phyloP scores from a whole-genome alignment of 2,329 filamentous ascomycete genomes.

The Aspergillus transmontanensis region DNA sequence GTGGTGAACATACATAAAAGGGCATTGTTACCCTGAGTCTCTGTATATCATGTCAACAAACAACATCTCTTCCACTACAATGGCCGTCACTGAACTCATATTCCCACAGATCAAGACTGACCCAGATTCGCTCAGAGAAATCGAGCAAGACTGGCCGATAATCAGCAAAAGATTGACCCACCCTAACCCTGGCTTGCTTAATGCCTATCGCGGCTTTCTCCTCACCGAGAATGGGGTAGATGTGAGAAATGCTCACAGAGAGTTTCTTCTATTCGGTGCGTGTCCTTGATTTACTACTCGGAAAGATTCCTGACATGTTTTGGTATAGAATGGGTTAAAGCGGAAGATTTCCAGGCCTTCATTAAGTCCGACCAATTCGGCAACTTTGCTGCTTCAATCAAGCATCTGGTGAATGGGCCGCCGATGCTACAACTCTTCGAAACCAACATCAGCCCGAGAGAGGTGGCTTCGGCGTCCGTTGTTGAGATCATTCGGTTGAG shows the following conservation, averaged over 20 bases:
- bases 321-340: not conserved
- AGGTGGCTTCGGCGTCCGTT: not conserved
- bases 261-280: not conserved
- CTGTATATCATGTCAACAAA: not conserved
- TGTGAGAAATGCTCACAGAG: not conserved
- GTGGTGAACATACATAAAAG: not conserved
- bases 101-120: not conserved
- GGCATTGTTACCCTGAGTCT: not conserved
- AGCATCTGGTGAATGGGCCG: not conserved
- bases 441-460: not conserved
- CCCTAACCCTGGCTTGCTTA: not conserved
- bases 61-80: not conserved
- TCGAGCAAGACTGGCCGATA: not conserved
- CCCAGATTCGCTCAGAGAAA: not conserved
- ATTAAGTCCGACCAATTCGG: not conserved
- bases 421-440: not conserved
- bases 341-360: not conserved
- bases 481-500: not conserved
- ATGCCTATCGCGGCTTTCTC: not conserved
- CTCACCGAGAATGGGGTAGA: not conserved
- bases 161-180: not conserved
- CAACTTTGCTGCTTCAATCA: not conserved
- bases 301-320: not conserved
- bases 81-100: not conserved
- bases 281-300: not conserved